phyloP scores from a whole-genome alignment of 2,329 filamentous ascomycete genomes.

The Cadophora luteo-olivacea region DNA sequence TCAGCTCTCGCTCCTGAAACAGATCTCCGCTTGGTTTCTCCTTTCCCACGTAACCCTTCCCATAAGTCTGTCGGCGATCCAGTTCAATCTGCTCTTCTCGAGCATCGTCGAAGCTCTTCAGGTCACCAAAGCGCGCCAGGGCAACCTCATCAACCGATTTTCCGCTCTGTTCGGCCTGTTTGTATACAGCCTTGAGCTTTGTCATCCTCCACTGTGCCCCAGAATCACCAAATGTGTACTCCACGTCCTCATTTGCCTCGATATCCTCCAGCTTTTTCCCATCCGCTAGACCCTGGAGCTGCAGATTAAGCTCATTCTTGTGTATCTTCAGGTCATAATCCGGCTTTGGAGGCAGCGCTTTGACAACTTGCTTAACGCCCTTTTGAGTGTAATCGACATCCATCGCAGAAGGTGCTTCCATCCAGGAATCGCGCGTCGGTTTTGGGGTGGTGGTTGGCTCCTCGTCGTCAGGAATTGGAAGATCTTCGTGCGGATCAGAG shows the following conservation, averaged over 20 bases:
- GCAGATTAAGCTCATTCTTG: constrained; percentile 79
- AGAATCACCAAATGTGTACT: constrained; percentile 86
- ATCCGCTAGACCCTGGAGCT: constrained; percentile 65
- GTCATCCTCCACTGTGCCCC: constrained; percentile 97
- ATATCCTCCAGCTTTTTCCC: constrained; percentile 61
- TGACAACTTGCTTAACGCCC: constrained; percentile 60
- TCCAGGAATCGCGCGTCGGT: constrained; percentile 83
- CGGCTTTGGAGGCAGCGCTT: constrained; percentile 40
- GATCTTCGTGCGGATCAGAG: constrained; percentile 57
- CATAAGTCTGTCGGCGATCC: constrained; percentile 82
- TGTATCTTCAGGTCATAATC: constrained; percentile 60
- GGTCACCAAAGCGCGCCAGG: constrained; percentile 77
- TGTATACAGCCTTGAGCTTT: constrained; percentile 86
- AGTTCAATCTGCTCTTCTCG: constrained; percentile 92
- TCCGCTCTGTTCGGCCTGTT: constrained; percentile 75
- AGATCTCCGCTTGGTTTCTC: constrained; percentile 89
- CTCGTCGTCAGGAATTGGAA: constrained; percentile 59
- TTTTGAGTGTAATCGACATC: constrained; percentile 84
- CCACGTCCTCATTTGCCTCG: constrained; percentile 64
- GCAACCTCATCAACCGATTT: constrained; percentile 83
- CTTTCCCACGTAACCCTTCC: constrained; percentile 82
- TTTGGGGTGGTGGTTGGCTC: constrained; percentile 42
- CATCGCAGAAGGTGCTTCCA: constrained; percentile 84
- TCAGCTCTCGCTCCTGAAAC: constrained; percentile 75
- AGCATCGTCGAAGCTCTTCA: constrained; percentile 89